Percentiles rank a stretch among this genome's conserved stretches.
phyloP scores from a whole-genome alignment of 192 early-diverging fungal genomes.

The Martensiomyces pterosporus region DNA sequence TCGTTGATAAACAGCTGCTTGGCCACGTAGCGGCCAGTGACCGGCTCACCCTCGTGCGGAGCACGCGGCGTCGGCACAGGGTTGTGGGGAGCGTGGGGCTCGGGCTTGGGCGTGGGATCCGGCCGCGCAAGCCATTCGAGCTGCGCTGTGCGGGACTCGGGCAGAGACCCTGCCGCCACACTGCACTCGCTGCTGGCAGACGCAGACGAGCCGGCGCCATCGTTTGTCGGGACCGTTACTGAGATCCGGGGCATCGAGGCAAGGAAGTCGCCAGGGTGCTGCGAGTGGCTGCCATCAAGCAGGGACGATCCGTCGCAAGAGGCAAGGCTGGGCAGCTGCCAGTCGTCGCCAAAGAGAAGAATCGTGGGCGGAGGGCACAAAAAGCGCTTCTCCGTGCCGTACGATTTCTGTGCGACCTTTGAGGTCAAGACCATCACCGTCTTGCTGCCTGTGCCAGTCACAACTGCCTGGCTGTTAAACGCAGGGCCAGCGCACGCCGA shows the following conservation, averaged over 20 bases:
- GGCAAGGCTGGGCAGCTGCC: constrained; percentile 52
- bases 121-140: constrained; percentile 47
- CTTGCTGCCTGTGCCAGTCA: constrained; percentile 47
- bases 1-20: constrained; percentile 84
- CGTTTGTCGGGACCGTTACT: constrained; percentile 34
- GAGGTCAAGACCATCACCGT: constrained; percentile 74
- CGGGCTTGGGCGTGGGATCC: constrained; percentile 41
- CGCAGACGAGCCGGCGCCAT: constrained; percentile 9
- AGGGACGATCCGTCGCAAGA: constrained; percentile 19
- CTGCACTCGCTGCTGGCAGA: too few species aligned
- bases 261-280: constrained; percentile 30
- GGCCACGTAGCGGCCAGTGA: constrained; percentile 71
- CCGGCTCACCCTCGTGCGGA: constrained; percentile 44
- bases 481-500: constrained; percentile 17
- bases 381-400: constrained; percentile 91
- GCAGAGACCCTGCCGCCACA: too few species aligned
- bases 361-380: constrained; percentile 81
- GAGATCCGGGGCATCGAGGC: constrained; percentile 38
- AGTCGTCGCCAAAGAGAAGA: constrained; percentile 67
- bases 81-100: constrained; percentile 34
- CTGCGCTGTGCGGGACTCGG: constrained; percentile 25
- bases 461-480: constrained; percentile 49
- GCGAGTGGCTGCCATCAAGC: constrained; percentile 13
- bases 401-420: constrained; percentile 90
- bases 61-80: constrained; percentile 18